Evolutionary conservation across 441 rosid species (phyloP).

Genomic region (Syzygium syzygioides): DNA sequence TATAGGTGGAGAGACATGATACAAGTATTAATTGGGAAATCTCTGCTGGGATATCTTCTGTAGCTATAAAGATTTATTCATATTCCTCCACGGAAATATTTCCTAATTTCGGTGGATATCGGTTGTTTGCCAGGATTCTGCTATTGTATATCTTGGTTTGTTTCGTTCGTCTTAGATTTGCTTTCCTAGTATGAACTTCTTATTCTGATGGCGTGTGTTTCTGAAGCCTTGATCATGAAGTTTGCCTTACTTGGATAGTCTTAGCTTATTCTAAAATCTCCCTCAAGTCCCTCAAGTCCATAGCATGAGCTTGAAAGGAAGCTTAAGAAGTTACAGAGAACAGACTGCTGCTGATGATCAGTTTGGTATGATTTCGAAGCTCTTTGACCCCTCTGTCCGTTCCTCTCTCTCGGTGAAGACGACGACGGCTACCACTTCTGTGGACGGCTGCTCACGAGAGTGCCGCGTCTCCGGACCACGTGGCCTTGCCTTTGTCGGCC

Average conservation of each 20-base stretch:
- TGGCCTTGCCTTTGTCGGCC: background rate
- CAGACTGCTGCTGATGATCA: background rate
- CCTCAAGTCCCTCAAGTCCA: background rate
- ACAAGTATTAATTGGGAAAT: background rate
- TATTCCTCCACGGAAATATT: background rate
- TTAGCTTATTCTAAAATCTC: background rate
- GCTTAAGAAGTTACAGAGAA: background rate
- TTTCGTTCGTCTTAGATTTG: background rate
- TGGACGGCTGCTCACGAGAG: background rate
- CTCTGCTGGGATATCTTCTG: background rate
- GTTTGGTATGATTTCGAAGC: background rate
- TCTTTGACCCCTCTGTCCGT: background rate
- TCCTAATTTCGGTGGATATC: background rate
- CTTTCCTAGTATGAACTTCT: background rate
- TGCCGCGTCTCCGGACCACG: background rate
- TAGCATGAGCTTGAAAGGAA: background rate
- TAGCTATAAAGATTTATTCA: background rate
- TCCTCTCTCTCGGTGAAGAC: background rate
- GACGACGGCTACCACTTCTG: background rate
- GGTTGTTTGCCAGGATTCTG: background rate
- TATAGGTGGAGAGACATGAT: background rate
- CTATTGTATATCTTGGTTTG: background rate
- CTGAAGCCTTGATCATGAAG: background rate
- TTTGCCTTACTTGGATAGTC: background rate
- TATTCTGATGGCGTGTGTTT: background rate